Conservation (phyloP, 1,139 yeast species). For the Magnusiomyces ingens region DNA sequence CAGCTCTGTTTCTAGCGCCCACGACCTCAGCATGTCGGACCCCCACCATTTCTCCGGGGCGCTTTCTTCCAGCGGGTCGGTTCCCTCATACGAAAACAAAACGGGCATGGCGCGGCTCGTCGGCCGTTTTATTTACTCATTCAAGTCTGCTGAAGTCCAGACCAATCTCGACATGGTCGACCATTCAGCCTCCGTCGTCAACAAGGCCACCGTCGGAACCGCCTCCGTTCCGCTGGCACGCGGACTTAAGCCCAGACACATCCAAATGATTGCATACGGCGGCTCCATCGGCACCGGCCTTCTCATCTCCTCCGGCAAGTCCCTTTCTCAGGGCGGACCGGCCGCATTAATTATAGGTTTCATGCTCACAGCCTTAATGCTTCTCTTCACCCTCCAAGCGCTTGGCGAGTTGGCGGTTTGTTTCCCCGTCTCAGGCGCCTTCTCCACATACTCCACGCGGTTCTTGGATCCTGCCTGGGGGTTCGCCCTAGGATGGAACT, state of each 20-base stretch:
- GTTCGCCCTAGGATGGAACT: slow-evolving; percentile 80
- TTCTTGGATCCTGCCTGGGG: slow-evolving; percentile 72
- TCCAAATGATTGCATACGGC: slow-evolving; percentile 64
- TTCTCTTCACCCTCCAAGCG: slow-evolving; percentile 64
- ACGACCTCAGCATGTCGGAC: no score
- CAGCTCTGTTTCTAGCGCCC: no score
- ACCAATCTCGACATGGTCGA: no score
- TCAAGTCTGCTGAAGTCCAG: no score
- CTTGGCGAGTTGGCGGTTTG: slow-evolving; percentile 71
- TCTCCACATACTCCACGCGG: slow-evolving; percentile 56
- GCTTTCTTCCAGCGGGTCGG: no score
- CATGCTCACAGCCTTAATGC: slow-evolving; percentile 56
- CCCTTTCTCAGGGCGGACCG: slow-evolving; percentile 65
- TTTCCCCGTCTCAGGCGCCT: slow-evolving; percentile 69
- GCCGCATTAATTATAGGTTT: slow-evolving; percentile 63
- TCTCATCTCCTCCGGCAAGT: slow-evolving; percentile 61
- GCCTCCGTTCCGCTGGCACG: slow-evolving; percentile 32
- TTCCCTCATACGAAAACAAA: no score
- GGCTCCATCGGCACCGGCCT: slow-evolving; percentile 71
- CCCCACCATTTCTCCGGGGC: no score
- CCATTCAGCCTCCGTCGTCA: slow-evolving; percentile 10
- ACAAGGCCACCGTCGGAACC: slow-evolving; percentile 24
- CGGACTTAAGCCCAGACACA: slow-evolving; percentile 40
- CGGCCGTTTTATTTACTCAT: no score
- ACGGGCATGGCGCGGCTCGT: no score